Evolutionary conservation across 2,329 filamentous ascomycete species (phyloP).

Genomic region (Polytolypa hystricis): DNA sequence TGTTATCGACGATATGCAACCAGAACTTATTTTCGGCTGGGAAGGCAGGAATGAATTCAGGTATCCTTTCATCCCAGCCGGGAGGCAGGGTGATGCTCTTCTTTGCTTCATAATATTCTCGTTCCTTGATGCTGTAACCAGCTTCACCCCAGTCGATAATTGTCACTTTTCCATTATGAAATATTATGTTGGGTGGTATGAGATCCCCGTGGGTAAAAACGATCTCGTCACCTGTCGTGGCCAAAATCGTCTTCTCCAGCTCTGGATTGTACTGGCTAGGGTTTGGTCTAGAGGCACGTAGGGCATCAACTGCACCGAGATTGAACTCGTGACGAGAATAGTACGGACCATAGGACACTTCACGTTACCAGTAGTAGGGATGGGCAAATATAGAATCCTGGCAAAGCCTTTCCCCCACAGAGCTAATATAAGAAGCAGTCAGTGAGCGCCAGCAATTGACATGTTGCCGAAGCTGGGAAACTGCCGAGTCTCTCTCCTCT

Average conservation of each 20-base stretch:
- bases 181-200: not conserved
- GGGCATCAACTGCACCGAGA: slow-evolving; percentile 13
- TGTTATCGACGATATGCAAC: slow-evolving; percentile 4
- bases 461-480: slow-evolving; percentile 7
- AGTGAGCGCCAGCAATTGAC: slow-evolving; percentile 10
- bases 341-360: slow-evolving; percentile 12
- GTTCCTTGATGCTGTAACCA: slow-evolving; percentile 4
- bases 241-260: slow-evolving; percentile 1
- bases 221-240: not conserved
- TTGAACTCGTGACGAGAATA: slow-evolving; percentile 11
- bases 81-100: not conserved
- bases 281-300: slow-evolving; percentile 13
- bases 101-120: slow-evolving; percentile 2
- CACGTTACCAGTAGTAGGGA: slow-evolving; percentile 10
- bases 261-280: slow-evolving; percentile 5
- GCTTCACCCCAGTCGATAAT: slow-evolving; percentile 1
- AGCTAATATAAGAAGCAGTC: slow-evolving; percentile 10
- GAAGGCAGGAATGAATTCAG: slow-evolving; percentile 3
- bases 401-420: slow-evolving; percentile 10
- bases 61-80: slow-evolving; percentile 4
- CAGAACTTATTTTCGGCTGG: slow-evolving; percentile 5
- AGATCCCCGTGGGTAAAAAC: slow-evolving; percentile 1
- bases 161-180: not conserved
- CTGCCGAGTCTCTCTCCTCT: slow-evolving; percentile 7
- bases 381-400: slow-evolving; percentile 13